These are phyloP conservation scores for Paramecium bursaria DNA, from an alignment of 73 alveolate genomes.

Conservation along the genomic window DNA sequence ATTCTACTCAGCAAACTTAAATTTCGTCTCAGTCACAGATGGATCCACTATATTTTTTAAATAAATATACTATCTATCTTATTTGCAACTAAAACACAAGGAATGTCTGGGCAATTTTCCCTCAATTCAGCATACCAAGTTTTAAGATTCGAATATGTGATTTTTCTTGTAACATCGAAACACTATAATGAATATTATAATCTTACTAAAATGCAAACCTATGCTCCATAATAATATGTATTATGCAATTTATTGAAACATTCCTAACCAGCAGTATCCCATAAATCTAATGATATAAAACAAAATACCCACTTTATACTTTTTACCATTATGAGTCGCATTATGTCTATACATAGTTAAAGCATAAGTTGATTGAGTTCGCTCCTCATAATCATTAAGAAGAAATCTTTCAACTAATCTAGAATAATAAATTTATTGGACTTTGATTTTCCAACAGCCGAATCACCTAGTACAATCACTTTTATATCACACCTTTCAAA, in stretches of 20 bases:
- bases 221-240: constrained; percentile 91
- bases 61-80: constrained; percentile 81
- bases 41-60: constrained; percentile 73
- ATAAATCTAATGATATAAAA: constrained; percentile 51
- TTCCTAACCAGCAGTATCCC: constrained; percentile 98
- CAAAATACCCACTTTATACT: constrained; percentile 67
- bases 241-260: constrained; percentile 90
- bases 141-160: constrained; percentile 88
- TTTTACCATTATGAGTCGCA: constrained; percentile 81
- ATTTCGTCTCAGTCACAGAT: constrained; percentile 86
- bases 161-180: constrained; percentile 93
- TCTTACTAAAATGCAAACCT: constrained; percentile 90
- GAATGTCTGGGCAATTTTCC: constrained; percentile 90
- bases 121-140: constrained; percentile 95
- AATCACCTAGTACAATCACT: constrained; percentile 95
- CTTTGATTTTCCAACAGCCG: constrained; percentile 99
- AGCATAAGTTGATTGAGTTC: constrained; percentile 60
- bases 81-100: constrained; percentile 93
- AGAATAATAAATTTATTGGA: neutral
- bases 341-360: constrained; percentile 84
- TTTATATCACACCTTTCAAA: constrained; percentile 90
- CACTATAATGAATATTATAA: neutral
- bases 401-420: constrained; percentile 80
- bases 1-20: constrained; percentile 88
- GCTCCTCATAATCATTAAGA: constrained; percentile 80